phyloP scores from a whole-genome alignment of 805 yeast genomes.

The Saccharomycopsis oosterbeekiorum region DNA sequence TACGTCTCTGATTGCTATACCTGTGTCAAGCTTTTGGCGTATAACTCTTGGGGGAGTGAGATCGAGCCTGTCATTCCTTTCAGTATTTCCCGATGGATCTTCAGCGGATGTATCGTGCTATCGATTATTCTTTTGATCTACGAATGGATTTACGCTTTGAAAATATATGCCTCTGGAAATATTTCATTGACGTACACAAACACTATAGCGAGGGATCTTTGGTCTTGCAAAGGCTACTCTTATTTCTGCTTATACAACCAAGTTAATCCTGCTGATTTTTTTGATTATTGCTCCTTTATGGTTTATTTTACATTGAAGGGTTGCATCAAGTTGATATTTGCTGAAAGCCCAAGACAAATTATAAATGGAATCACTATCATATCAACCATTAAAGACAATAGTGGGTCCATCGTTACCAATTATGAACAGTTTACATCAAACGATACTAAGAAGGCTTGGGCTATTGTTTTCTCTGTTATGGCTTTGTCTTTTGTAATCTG shows the following conservation, averaged over 20 bases:
- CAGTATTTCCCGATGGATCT: constrained; percentile 56
- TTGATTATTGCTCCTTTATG: constrained; percentile 59
- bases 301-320: constrained; percentile 57
- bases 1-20: constrained; percentile 69
- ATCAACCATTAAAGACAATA: constrained; percentile 33
- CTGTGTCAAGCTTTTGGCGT: constrained; percentile 61
- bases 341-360: constrained; percentile 84
- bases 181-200: constrained; percentile 65
- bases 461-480: constrained; percentile 69
- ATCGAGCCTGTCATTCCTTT: constrained; percentile 39
- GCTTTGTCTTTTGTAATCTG: constrained; percentile 64
- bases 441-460: constrained; percentile 49
- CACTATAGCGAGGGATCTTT: constrained; percentile 46
- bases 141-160: constrained; percentile 48
- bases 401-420: constrained; percentile 26
- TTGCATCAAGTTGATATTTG: constrained; percentile 52
- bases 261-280: constrained; percentile 53
- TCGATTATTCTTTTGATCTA: constrained; percentile 50
- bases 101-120: constrained; percentile 69
- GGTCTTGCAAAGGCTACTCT: constrained; percentile 49
- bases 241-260: constrained; percentile 65
- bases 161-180: constrained; percentile 48
- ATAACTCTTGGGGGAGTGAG: constrained; percentile 57
- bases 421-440: constrained; percentile 37
- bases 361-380: constrained; percentile 67